A percentile compares a stretch with the other conserved stretches of the same genome.
Conservation (phyloP, 2,329 filamentous ascomycete species). For the Podosphaera fusca region DNA sequence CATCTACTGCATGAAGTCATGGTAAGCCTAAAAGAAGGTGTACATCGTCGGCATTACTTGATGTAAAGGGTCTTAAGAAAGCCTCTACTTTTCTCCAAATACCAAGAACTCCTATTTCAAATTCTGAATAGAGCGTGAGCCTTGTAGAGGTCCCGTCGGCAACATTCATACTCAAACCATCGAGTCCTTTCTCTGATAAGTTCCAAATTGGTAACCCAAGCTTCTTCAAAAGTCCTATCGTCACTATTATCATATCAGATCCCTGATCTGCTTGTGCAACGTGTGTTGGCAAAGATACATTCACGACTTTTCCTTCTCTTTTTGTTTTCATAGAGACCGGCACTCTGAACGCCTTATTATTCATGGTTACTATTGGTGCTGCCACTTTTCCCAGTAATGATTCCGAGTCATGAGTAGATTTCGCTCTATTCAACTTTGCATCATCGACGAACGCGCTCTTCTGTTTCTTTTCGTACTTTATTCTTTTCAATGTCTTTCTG, state of each 20-base stretch:
- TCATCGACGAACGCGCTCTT: too few relatives aligned
- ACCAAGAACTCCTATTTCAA: neutral
- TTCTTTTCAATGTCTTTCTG: too few relatives aligned
- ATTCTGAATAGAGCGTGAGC: neutral
- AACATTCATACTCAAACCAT: neutral
- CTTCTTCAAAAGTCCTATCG: neutral
- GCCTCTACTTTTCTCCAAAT: neutral
- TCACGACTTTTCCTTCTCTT: neutral
- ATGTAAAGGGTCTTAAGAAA: neutral
- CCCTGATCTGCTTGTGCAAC: neutral
- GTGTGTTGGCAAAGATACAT: neutral
- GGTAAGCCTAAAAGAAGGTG: neutral
- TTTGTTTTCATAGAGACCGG: neutral
- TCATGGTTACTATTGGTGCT: too few relatives aligned
- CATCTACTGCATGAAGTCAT: neutral
- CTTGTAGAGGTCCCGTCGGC: neutral
- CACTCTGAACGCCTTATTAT: neutral
- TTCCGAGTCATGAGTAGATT: too few relatives aligned
- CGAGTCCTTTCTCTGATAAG: neutral
- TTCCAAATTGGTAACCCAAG: neutral
- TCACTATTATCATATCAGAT: neutral
- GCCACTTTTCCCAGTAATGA: too few relatives aligned
- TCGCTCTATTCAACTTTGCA: too few relatives aligned
- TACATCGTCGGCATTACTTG: neutral
- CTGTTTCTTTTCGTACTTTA: too few relatives aligned